Percentiles rank a stretch among this genome's conserved stretches.
phyloP scores from a whole-genome alignment of 129 eudicot species.

The Flaveria bidentis region DNA sequence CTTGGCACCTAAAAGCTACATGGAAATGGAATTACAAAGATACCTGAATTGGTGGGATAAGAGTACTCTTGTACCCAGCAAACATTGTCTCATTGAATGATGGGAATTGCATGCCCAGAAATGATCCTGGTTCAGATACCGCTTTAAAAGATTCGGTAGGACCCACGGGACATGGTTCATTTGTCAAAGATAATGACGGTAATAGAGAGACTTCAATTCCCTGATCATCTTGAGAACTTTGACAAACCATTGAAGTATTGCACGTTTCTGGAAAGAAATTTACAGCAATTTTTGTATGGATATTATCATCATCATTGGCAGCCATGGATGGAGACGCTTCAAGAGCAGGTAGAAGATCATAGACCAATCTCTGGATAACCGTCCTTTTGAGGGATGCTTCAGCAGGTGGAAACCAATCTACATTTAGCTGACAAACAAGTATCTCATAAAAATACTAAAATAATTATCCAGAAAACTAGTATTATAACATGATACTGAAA shows the following conservation, averaged over 20 bases:
- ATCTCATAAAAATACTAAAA: not conserved
- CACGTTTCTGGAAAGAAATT: conserved; percentile 40
- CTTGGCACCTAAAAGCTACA: not conserved
- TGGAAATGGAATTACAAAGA: conserved; percentile 6
- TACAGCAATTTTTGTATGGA: conserved; percentile 33
- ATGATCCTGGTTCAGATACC: conserved; percentile 41
- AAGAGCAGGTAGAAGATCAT: conserved; percentile 53
- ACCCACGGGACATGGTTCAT: conserved; percentile 35
- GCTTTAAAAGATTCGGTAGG: conserved; percentile 44
- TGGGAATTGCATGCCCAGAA: conserved; percentile 41
- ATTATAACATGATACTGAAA: not conserved
- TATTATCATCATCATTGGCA: conserved; percentile 31
- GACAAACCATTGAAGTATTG: conserved; percentile 35
- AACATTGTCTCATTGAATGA: conserved; percentile 40
- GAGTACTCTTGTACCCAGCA: conserved; percentile 38
- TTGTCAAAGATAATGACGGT: conserved; percentile 45
- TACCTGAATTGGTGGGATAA: conserved; percentile 51
- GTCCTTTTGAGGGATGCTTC: conserved; percentile 76
- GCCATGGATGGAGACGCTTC: conserved; percentile 37
- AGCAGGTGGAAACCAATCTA: conserved; percentile 69
- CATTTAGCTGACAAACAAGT: conserved; percentile 56
- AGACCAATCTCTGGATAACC: conserved; percentile 59
- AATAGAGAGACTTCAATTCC: conserved; percentile 52
- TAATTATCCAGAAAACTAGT: conserved; percentile 6
- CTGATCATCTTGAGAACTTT: conserved; percentile 38